Evolutionary conservation across 306 rosid species (phyloP), one percentile per base, ranked within the genome.

Genomic region (Lotus japonicus): DNA sequence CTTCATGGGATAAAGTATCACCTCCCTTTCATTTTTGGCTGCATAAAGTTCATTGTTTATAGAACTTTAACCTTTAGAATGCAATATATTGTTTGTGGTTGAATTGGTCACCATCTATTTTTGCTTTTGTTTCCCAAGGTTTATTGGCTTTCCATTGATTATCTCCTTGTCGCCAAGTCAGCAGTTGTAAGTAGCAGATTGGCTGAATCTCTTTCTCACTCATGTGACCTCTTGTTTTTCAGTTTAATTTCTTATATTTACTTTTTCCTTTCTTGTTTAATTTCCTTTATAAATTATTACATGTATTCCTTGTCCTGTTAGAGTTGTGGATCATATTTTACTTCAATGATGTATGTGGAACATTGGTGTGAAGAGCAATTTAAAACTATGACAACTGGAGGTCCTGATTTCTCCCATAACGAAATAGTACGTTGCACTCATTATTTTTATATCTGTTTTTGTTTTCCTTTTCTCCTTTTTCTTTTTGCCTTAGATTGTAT

Each of bases 311-410:
- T 58, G n/a, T 45, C 23, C 11, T 55, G 8, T 74, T 57, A 92
- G 96, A 69, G 77, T 63, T 92, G 92, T 76, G 95, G 98, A 42
- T 89, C 90, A 33, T 87, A 86, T 87, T 89, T 92, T 81, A 87
- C 95, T 50, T 80, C 96, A 17, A 64, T 89, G 66, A 80, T 92
- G 92, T 92, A 87, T 33, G 95, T 89, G 78, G 98, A 92, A 75
- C 84, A 92, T 79, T 92, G 98, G 98, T 92, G 98, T 33, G 87
- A 92, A 82, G 96, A 92, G 78, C 81, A 84, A 71, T 86, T 89
- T 81, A 86, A 76, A 59, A 75, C 79, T 76, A 75, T 87, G 79
- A 84, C 91, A 16, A 17, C 87, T 64, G 98, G 98, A 41, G 87
- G 83, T 68, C 95, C 91, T 11, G 92, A 92, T 86, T 92, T 92